Percentiles rank a stretch among this genome's conserved stretches.
These are phyloP conservation scores for Anthostomella pinea DNA, from an alignment of 2,329 filamentous ascomycete species.

Conservation along the genomic window DNA sequence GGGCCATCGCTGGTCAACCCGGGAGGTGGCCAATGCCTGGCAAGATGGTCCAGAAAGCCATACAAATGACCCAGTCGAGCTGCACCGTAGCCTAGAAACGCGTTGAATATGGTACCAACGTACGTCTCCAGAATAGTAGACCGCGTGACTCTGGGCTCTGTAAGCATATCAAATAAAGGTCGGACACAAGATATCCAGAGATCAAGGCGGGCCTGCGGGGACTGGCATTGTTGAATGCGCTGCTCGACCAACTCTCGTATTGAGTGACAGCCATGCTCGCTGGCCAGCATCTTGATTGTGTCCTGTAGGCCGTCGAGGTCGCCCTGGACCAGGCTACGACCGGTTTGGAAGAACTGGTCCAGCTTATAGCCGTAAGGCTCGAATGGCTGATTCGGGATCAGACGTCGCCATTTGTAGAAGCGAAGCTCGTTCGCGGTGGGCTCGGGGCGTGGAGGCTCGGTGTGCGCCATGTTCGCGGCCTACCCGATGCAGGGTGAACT, in stretches of 20 bases:
- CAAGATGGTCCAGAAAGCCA: conserved; percentile 10
- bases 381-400: too few relatives aligned
- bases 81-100: conserved; percentile 9
- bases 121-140: conserved; percentile 13
- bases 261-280: conserved; percentile 7
- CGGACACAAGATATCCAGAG: conserved; percentile 11
- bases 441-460: too few relatives aligned
- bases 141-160: conserved; percentile 10
- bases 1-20: conserved; percentile 3
- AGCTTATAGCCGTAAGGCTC: too few relatives aligned
- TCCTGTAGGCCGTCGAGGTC: conserved; percentile 8
- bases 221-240: conserved; percentile 5
- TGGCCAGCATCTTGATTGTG: conserved; percentile 10
- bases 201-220: conserved; percentile 2
- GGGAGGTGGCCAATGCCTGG: conserved; percentile 6
- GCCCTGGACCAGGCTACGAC: conserved; percentile 8
- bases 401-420: too few relatives aligned
- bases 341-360: conserved; percentile 15
- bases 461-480: too few relatives aligned
- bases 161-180: conserved; percentile 14
- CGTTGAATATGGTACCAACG: conserved; percentile 12
- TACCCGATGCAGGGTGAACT: too few relatives aligned
- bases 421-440: too few relatives aligned
- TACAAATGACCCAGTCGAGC: conserved; percentile 10
- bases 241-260: conserved; percentile 13